Evolutionary conservation across 1,139 yeast species (phyloP), one percentile per base, ranked within the genome.

Genomic region (Kluyveromyces sp.): DNA sequence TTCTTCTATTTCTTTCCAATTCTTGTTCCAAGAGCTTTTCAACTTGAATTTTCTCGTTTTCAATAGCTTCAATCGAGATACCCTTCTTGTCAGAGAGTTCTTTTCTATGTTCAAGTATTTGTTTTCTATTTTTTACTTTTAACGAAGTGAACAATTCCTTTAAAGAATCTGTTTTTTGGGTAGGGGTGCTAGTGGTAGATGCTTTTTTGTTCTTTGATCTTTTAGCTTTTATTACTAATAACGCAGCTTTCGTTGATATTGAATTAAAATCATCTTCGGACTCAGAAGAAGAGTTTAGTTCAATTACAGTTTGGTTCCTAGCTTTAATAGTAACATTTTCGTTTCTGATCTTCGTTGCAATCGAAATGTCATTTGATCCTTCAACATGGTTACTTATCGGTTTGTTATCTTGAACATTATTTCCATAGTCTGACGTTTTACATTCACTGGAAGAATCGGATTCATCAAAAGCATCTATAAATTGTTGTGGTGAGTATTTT

Each of bases 11-110:
- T 52, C 81, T 69, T 51, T 75, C 75, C 55, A 79, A 72, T 58
- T 83, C 90, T 48, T 77, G 72, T 53, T 83, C 88, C 53, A 83
- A 68, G 41, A 83, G 67, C n/a, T 68, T 64, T 49, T 73, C 79
- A 3, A 73, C 70, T 34, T 67, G 61, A 33, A 61, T 63, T 43
- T 56, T 57, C 41, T 64, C 64, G 33, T 56, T 56, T 41, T 58
- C 64, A 26, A 64, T 52, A 29, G 64, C 64, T 34, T 61, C 63
- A 6, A 56, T 41, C 1, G 53, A 54, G 4, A 54, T 42, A 15
- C 64, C 67, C 37, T 53, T 58, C 7, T 47, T 50, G 38, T 58
- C 59, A 32, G 59, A 51, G 4, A 57, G 28, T 39, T 56, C 61
- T 37, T 50, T 55, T 48, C 58, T 59, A 46, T 64, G 58, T 37